These are phyloP conservation scores for Hibiscus trionum DNA, from an alignment of 345 rosid species.

Conservation along the genomic window DNA sequence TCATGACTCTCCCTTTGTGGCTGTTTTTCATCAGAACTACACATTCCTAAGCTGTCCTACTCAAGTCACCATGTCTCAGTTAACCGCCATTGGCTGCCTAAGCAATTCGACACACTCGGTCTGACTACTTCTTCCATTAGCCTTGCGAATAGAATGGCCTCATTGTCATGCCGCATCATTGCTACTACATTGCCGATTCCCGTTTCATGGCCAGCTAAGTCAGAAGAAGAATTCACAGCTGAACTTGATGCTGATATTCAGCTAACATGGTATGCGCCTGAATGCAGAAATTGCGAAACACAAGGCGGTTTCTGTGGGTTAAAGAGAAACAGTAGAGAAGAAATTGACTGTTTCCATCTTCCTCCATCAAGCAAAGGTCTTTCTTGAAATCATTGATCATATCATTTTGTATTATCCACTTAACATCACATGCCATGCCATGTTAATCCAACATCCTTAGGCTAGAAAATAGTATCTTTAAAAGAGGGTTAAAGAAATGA, in stretches of 20 bases:
- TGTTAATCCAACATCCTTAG: too few species aligned
- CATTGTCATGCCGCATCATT: constrained; percentile 22
- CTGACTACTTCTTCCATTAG: constrained; percentile 38
- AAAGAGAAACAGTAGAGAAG: constrained; percentile 22
- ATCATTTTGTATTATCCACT: neutral
- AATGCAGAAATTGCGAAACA: constrained; percentile 46
- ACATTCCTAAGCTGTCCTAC: constrained; percentile 63
- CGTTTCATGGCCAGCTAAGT: constrained; percentile 26
- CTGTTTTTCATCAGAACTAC: constrained; percentile 27
- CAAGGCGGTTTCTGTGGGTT: constrained; percentile 42
- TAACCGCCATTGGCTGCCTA: constrained; percentile 41
- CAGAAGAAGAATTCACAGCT: constrained; percentile 23
- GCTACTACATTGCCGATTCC: constrained; percentile 32
- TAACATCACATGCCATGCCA: too few species aligned
- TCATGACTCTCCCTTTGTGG: constrained; percentile 49
- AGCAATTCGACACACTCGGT: constrained; percentile 50
- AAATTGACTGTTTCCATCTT: constrained; percentile 38
- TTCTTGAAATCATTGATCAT: neutral
- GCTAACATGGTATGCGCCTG: constrained; percentile 51
- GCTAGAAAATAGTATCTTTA: too few species aligned
- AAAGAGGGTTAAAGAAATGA: too few species aligned
- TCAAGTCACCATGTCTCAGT: constrained; percentile 26
- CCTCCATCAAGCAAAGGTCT: constrained; percentile 27
- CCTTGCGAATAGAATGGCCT: constrained; percentile 21
- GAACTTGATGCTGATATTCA: constrained; percentile 37